These are phyloP conservation scores for Hypoxylon sp. DNA, from an alignment of 2,329 filamentous ascomycete genomes.

Conservation along the genomic window DNA sequence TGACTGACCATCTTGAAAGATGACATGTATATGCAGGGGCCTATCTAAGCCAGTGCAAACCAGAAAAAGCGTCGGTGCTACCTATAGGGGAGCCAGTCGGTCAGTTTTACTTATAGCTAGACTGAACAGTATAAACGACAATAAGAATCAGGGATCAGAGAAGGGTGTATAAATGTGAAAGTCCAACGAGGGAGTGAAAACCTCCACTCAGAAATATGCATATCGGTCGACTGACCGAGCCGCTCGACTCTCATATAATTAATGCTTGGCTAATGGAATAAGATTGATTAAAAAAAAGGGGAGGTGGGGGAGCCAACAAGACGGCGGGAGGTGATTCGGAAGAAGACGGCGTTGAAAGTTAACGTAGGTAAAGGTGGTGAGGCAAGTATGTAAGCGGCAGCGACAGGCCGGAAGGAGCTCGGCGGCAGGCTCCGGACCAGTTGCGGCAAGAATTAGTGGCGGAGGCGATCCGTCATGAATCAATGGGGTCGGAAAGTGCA, in stretches of 20 bases:
- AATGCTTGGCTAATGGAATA: not conserved
- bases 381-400: not conserved
- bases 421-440: slow-evolving; percentile 5
- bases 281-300: not conserved
- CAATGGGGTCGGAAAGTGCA: slow-evolving; percentile 29
- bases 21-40: not conserved
- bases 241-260: not conserved
- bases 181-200: not conserved
- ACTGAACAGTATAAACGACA: not conserved
- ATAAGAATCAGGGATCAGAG: not conserved
- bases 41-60: not conserved
- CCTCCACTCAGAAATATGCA: not conserved
- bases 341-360: not conserved
- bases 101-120: not conserved
- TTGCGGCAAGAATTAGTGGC: slow-evolving; percentile 14
- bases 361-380: slow-evolving; percentile 6
- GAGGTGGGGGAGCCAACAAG: not conserved
- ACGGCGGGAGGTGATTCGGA: not conserved
- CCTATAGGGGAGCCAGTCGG: not conserved
- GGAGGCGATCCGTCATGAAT: slow-evolving; percentile 1
- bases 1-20: slow-evolving; percentile 29
- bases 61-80: not conserved
- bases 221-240: not conserved
- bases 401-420: not conserved
- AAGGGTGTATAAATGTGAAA: not conserved